Base-by-base conservation (phyloP, 495 filamentous ascomycete genomes). In the Poronia punctata region DNA sequence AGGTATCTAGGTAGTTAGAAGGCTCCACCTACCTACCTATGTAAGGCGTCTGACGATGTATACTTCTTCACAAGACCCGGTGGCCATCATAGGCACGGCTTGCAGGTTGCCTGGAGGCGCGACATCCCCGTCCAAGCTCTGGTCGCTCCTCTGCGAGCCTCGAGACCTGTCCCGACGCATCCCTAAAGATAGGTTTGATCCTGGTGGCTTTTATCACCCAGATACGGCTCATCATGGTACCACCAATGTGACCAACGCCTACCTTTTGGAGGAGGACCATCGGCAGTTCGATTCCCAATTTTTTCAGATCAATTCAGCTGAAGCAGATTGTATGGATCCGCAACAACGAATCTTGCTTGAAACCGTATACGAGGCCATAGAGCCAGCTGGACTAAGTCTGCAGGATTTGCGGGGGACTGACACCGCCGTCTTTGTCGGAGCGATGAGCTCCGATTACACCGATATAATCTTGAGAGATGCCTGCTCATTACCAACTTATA, bases 161-260 rank as follows among this genome's bases (percentile, higher is more conserved):
- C 11, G 12, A 2, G 41, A 44, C 25, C 12, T 44, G 3, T 12
- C 19, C 4, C 5, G 3, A 1, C 6, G 21, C 3, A 56, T 77
- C 26, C 82, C 82, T 0, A 39, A 66, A 4, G 74, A 79, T 41
- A 72, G 82, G 10, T 86, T 82, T 62, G 14, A 46, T 19, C 7
- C 17, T 15, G 72, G 82, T 52, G 75, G 76, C n/a, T 71, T 82
- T 32, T 72, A 69, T 16, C 81, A 85, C 41, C 74, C 70, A 12
- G 22, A 44, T 35, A 23, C 17, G 9, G 34, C 30, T 11, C 41
- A 32, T 11, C 41, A 24, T 17, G 41, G 41, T 3, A 59, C 59
- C 2, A 60, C 61, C 6, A 53, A 65, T 28, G 52, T 61, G 6
- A 33, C 47, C 32, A 57, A 59, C 35, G 60, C 55, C 1, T 65